These are phyloP conservation scores for Avena insularis DNA, from an alignment of 176 grass and related monocot species.

Conservation along the genomic window DNA sequence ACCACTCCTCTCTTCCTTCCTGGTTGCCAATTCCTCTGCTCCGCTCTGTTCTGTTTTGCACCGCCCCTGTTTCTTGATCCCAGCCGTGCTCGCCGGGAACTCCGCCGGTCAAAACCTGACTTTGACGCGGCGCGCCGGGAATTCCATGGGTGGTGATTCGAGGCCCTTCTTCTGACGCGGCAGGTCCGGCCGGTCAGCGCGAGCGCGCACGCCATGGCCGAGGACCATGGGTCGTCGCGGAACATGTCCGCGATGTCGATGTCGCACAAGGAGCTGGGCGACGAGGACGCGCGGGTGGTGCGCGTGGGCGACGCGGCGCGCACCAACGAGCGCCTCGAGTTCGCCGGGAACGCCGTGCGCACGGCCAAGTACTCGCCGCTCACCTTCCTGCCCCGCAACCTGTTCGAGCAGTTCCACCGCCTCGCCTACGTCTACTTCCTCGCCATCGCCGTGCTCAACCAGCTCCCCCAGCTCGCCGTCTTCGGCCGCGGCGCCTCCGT, in stretches of 20 bases:
- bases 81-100: not conserved
- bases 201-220: slow-evolving; percentile 47
- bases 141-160: slow-evolving; percentile 13
- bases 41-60: not conserved
- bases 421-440: slow-evolving; percentile 96
- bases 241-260: slow-evolving; percentile 48
- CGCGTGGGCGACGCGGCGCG: slow-evolving; percentile 54
- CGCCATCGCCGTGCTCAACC: slow-evolving; percentile 86
- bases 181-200: not conserved
- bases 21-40: slow-evolving; percentile 31
- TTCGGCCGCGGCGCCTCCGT: slow-evolving; percentile 73
- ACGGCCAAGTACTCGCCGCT: slow-evolving; percentile 90
- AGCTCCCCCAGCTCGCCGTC: slow-evolving; percentile 90
- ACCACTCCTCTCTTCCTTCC: not conserved
- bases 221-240: slow-evolving; percentile 68
- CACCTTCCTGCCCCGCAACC: slow-evolving; percentile 90
- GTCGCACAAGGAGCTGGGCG: slow-evolving; percentile 74
- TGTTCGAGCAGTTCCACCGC: slow-evolving; percentile 98
- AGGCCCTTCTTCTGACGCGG: slow-evolving; percentile 14
- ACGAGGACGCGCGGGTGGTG: slow-evolving; percentile 80
- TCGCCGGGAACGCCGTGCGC: slow-evolving; percentile 79
- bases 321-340: slow-evolving; percentile 64
- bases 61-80: slow-evolving; percentile 42
- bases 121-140: not conserved
- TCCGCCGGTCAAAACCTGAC: slow-evolving; percentile 14